Evolutionary conservation across 192 early-diverging fungal genomes (phyloP).

Genomic region (Coemansia sp.): DNA sequence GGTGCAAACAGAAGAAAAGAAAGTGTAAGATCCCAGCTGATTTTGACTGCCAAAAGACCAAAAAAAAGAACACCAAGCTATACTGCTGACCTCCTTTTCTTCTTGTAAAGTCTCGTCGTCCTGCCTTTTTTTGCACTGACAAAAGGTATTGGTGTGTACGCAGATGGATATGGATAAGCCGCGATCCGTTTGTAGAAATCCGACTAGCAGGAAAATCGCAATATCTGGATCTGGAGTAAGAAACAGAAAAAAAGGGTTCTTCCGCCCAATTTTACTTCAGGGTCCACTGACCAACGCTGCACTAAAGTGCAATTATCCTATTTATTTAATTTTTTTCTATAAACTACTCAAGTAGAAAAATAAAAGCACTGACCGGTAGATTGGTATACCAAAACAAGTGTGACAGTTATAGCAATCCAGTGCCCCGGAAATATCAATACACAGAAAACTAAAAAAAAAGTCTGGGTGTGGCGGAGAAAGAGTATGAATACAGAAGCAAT

Average conservation of each 20-base stretch:
- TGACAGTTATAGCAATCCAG: background rate
- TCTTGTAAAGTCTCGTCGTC: background rate
- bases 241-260: background rate
- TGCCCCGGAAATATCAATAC: background rate
- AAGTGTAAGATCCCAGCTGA: background rate
- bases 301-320: background rate
- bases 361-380: background rate
- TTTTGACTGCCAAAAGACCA: background rate
- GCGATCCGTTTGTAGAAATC: background rate
- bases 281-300: background rate
- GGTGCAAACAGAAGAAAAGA: background rate
- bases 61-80: background rate
- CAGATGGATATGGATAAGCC: background rate
- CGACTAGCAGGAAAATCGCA: background rate
- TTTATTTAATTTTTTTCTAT: background rate
- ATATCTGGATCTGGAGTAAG: background rate
- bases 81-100: background rate
- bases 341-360: background rate
- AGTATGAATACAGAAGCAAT: background rate
- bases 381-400: background rate
- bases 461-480: background rate
- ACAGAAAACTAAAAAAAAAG: background rate
- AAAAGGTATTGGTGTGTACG: background rate
- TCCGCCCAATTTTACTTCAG: background rate
- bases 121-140: background rate